Evolutionary conservation across 352 stramenopile species (phyloP).

Genomic region (Pythium biforme): DNA sequence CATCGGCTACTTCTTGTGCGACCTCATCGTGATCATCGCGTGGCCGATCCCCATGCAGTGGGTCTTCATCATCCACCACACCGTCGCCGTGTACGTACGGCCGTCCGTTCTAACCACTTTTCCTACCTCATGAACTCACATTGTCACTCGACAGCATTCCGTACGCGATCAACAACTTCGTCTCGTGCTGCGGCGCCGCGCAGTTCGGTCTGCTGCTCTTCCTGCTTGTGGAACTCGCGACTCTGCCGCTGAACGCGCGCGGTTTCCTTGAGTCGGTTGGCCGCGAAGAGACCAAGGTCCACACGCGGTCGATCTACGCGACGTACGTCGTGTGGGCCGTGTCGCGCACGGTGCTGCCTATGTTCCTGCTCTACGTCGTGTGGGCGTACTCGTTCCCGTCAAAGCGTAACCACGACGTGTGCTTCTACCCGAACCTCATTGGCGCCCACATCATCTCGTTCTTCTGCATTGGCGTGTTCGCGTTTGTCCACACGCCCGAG

Average conservation of each 20-base stretch:
- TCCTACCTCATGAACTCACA: background rate
- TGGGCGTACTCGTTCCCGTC: slow-evolving; percentile 73
- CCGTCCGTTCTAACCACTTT: background rate
- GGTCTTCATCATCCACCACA: slow-evolving; percentile 79
- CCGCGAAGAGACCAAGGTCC: slow-evolving; percentile 55
- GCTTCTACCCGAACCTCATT: slow-evolving; percentile 75
- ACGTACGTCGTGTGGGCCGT: slow-evolving; percentile 79
- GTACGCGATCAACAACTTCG: slow-evolving; percentile 88
- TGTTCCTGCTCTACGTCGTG: slow-evolving; percentile 76
- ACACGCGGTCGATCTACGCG: slow-evolving; percentile 68
- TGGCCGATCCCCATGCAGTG: slow-evolving; percentile 76
- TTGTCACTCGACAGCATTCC: slow-evolving; percentile 42
- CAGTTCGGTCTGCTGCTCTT: slow-evolving; percentile 79
- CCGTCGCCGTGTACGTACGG: slow-evolving; percentile 74
- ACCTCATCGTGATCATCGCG: slow-evolving; percentile 77
- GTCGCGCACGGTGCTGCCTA: slow-evolving; percentile 64
- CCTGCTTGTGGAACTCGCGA: slow-evolving; percentile 77
- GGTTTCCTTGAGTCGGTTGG: slow-evolving; percentile 76
- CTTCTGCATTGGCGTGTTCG: slow-evolving; percentile 81
- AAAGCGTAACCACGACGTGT: slow-evolving; percentile 70
- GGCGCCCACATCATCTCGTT: slow-evolving; percentile 76
- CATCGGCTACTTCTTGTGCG: slow-evolving; percentile 78
- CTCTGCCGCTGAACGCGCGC: slow-evolving; percentile 69
- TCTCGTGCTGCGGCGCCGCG: slow-evolving; percentile 72
- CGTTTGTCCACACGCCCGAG: slow-evolving; percentile 80